Conservation (phyloP, 176 grass and related monocot genomes). For the maize (Zea mays) region Zm-B73-REFERENCE-NAM-5.0 NC_050100.1:34906501-34907000, state of each 20-base stretch:
- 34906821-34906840: conserved; percentile 62
- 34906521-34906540: conserved; percentile 65
- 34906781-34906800: conserved; percentile 66
- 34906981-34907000: background rate
- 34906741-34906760: conserved; percentile 70
- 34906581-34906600: conserved; percentile 75
- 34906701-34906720: conserved; percentile 64
- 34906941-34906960: conserved; percentile 7
- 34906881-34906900: conserved; percentile 67
- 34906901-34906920: conserved; percentile 52
- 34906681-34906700: conserved; percentile 53
- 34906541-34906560: conserved; percentile 63
- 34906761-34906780: conserved; percentile 62
- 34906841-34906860: conserved; percentile 61
- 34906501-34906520: conserved; percentile 68
- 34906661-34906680: conserved; percentile 50
- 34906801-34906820: conserved; percentile 79
- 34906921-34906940: background rate
- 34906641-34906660: conserved; percentile 70
- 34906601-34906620: conserved; percentile 49
- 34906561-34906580: conserved; percentile 78
- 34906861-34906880: conserved; percentile 53
- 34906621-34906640: conserved; percentile 74
- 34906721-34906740: conserved; percentile 61
- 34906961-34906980: background rate